Base-by-base conservation (phyloP, 805 yeast genomes). In the Saturnispora silvae region DNA sequence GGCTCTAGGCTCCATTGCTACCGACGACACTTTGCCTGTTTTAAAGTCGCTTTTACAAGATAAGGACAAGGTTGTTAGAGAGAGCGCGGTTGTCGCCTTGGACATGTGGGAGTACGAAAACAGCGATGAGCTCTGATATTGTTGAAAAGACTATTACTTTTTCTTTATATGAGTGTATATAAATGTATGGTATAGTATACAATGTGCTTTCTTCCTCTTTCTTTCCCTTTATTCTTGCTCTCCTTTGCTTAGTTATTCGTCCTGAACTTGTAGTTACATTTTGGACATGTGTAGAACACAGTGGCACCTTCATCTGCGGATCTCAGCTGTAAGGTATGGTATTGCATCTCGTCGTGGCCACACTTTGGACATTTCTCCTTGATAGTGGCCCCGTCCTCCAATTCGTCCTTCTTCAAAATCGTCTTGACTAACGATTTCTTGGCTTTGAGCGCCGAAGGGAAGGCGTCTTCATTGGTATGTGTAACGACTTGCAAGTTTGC, bases 281-380 rank as follows among this genome's bases (percentile, higher is more conserved):
- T 64, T 1, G 95, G 80, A 67, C 98, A 92, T 1, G 98, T 89
- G 64, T 92, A 94, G 57, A 92, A 92, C 25, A 92, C 97, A 8
- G 99, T 92, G 20, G 98, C 95, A 70, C 98, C 99, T 70, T 92
- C 99, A 70, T 92, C 99, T 1, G 98, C 99, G 38, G 95, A 82
- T 64, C 99, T 77, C 50, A 92, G 70, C 62, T 92, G 99, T 48
- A 92, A 67, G 4, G 98, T 92, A 56, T 92, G 97, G 58, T 89
- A 92, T 57, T 79, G 87, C 98, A 94, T 94, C 61, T 92, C 96
- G 54, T 92, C 96, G 61, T 87, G 74, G 34, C 95, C 96, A 73
- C 98, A 92, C 60, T 87, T 77, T n/a, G 97, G 97, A 68, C 99
- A 92, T 55, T 82, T 87, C 60, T 92, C 99, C 58, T 87, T 82